phyloP scores from a whole-genome alignment of 345 rosid species.

The thale cress (Arabidopsis thaliana) region DNA sequence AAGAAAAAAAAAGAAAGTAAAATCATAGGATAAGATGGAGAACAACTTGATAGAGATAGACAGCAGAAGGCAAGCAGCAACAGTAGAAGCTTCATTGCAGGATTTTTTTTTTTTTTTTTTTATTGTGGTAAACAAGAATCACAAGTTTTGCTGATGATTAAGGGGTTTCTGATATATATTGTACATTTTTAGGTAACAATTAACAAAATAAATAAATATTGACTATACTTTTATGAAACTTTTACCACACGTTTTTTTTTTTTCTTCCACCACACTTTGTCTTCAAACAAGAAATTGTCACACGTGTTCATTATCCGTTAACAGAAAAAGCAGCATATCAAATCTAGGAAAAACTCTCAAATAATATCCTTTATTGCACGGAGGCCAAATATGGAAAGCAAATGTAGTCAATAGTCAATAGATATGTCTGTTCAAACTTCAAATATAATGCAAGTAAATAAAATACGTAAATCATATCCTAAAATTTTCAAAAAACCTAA shows the following conservation, averaged over 20 bases:
- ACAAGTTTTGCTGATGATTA: slow-evolving; percentile 1
- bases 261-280: too few species aligned
- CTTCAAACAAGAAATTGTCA: too few species aligned
- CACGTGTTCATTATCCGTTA: neutral
- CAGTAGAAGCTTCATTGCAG: slow-evolving; percentile 30
- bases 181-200: too few species aligned
- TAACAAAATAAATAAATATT: too few species aligned
- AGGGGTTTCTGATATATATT: neutral
- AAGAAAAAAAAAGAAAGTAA: neutral
- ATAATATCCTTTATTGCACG: neutral
- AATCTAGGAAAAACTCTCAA: neutral
- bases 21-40: slow-evolving; percentile 21
- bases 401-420: neutral
- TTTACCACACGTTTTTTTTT: too few species aligned
- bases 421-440: neutral
- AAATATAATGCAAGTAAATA: too few species aligned
- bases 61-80: slow-evolving; percentile 31
- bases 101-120: neutral
- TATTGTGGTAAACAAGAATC: neutral
- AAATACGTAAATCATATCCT: too few species aligned
- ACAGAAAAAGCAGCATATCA: neutral
- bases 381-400: neutral
- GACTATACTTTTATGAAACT: too few species aligned
- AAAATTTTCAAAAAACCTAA: too few species aligned
- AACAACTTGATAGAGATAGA: slow-evolving; percentile 38